Evolutionary conservation across 306 rosid genomes (phyloP).

Genomic region (Geum urbanum): DNA sequence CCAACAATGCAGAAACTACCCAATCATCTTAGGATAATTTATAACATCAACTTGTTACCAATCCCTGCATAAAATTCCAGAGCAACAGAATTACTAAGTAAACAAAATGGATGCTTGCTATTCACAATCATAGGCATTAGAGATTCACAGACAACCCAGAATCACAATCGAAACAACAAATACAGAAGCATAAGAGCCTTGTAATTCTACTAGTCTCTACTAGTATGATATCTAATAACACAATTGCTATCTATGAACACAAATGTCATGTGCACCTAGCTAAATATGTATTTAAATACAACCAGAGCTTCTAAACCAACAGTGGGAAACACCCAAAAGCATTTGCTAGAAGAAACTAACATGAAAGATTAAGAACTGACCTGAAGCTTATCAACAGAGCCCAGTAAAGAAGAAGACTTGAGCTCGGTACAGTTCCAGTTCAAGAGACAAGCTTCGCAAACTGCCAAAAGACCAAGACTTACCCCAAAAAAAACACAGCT

Average conservation of each 20-base stretch:
- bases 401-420: conserved; percentile 1
- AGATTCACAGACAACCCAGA: neutral
- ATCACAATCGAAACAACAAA: neutral
- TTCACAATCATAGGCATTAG: neutral
- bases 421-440: neutral
- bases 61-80: conserved; percentile 25
- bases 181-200: neutral
- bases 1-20: conserved; percentile 12
- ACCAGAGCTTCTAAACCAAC: neutral
- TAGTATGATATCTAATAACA: neutral
- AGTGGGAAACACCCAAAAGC: neutral
- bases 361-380: conserved; percentile 22
- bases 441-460: too few relatives aligned
- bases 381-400: conserved; percentile 21
- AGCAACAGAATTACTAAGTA: conserved; percentile 21
- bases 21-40: conserved; percentile 9
- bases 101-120: conserved; percentile 18
- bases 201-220: neutral
- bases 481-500: neutral
- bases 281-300: neutral
- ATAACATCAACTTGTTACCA: conserved; percentile 24
- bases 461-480: too few relatives aligned
- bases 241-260: neutral
- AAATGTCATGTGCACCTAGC: neutral
- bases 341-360: too few relatives aligned